These are phyloP conservation scores for Tremellales sp. DNA, from an alignment of 1,284 basidiomycete species.

Conservation along the genomic window DNA sequence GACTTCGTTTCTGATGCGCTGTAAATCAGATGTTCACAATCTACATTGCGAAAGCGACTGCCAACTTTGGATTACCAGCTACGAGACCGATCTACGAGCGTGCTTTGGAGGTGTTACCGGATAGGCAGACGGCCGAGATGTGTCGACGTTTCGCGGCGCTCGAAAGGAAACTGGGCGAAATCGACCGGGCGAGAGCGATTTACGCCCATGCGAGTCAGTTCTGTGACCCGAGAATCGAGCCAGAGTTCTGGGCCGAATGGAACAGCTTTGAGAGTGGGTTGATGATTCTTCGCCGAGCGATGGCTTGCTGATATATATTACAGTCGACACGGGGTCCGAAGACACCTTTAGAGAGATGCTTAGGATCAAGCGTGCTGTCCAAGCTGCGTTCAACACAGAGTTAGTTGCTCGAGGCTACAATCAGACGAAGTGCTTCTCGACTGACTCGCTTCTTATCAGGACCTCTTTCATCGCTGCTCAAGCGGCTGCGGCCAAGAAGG, in stretches of 20 bases:
- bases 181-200: constrained; percentile 92
- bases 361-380: constrained; percentile 94
- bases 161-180: constrained; percentile 97
- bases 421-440: constrained; percentile 47
- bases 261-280: constrained; percentile 78
- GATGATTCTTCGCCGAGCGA: not conserved
- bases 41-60: constrained; percentile 95
- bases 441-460: not conserved
- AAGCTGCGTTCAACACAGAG: constrained; percentile 98
- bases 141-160: constrained; percentile 91
- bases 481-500: constrained; percentile 60
- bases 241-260: constrained; percentile 95
- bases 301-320: constrained; percentile 3
- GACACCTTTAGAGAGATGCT: constrained; percentile 99
- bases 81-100: constrained; percentile 96
- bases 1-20: constrained; percentile 41
- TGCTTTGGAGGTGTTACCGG: constrained; percentile 89
- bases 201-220: constrained; percentile 98
- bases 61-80: constrained; percentile 91
- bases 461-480: constrained; percentile 77
- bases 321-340: constrained; percentile 88
- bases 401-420: no score
- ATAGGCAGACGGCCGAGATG: constrained; percentile 95
- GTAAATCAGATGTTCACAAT: constrained; percentile 98
- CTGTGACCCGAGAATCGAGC: constrained; percentile 87